phyloP scores from a whole-genome alignment of 2,329 filamentous ascomycete genomes.

The Xylariaceae sp. region DNA sequence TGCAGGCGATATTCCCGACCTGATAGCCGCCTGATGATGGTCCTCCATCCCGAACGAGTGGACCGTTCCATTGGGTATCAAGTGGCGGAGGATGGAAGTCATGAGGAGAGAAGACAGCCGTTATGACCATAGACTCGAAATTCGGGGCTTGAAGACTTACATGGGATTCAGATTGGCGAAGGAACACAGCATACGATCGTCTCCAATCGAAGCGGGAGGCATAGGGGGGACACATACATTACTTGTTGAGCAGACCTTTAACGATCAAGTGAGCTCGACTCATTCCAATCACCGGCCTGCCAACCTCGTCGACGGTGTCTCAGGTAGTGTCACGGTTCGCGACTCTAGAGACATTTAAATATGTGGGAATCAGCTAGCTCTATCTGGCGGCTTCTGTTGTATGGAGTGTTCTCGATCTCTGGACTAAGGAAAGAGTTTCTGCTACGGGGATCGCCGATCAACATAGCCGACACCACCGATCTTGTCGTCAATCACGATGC shows the following conservation, averaged over 20 bases:
- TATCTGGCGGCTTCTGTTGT: not conserved
- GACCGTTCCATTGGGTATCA: not conserved
- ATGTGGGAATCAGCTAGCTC: not conserved
- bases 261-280: not conserved
- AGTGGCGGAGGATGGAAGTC: not conserved
- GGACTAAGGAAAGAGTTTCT: not conserved
- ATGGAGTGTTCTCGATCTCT: not conserved
- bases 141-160: not conserved
- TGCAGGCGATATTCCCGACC: not conserved
- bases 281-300: not conserved
- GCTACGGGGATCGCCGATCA: not conserved
- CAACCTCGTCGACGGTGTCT: not conserved
- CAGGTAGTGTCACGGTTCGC: not conserved
- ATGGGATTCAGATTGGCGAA: not conserved
- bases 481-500: too few species aligned
- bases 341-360: not conserved
- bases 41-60: not conserved
- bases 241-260: not conserved
- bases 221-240: not conserved
- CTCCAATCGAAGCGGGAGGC: not conserved
- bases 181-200: not conserved
- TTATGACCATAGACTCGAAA: not conserved
- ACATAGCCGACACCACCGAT: not conserved
- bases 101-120: not conserved
- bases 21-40: not conserved